Conservation (phyloP, 345 rosid genomes). For the Populus deltoides region DNA sequence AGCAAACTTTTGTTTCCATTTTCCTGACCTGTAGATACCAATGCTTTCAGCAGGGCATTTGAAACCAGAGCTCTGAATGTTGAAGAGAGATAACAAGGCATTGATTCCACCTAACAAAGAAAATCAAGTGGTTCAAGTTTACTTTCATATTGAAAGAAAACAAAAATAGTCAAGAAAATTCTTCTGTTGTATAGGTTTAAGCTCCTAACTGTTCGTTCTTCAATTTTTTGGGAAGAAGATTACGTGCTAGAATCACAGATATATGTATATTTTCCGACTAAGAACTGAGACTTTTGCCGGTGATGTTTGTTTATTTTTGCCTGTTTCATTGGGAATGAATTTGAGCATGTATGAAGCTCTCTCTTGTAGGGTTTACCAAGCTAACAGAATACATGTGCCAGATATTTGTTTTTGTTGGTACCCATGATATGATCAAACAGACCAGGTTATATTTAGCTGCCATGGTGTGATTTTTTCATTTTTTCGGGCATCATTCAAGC, state of each 20-base stretch:
- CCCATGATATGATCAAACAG: too few relatives aligned
- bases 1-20: not conserved
- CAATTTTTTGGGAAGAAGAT: conserved; percentile 46
- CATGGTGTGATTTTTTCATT: too few relatives aligned
- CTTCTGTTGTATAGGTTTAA: conserved; percentile 51
- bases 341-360: not conserved
- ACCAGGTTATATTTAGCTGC: too few relatives aligned
- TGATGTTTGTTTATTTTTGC: conserved; percentile 2
- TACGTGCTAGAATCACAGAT: conserved; percentile 29
- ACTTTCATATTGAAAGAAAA: conserved; percentile 24
- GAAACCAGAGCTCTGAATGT: conserved; percentile 59
- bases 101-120: conserved; percentile 27
- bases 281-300: conserved; percentile 18
- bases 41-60: conserved; percentile 42
- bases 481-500: too few relatives aligned
- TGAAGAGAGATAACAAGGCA: conserved; percentile 8
- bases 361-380: too few relatives aligned
- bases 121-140: conserved; percentile 27
- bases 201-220: conserved; percentile 49
- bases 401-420: too few relatives aligned
- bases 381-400: too few relatives aligned
- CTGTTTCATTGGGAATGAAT: conserved; percentile 17
- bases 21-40: not conserved
- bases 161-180: not conserved
- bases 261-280: conserved; percentile 29